Evolutionary conservation across 2,329 filamentous ascomycete species (phyloP).

Genomic region (Chaetomiaceae sp.): DNA sequence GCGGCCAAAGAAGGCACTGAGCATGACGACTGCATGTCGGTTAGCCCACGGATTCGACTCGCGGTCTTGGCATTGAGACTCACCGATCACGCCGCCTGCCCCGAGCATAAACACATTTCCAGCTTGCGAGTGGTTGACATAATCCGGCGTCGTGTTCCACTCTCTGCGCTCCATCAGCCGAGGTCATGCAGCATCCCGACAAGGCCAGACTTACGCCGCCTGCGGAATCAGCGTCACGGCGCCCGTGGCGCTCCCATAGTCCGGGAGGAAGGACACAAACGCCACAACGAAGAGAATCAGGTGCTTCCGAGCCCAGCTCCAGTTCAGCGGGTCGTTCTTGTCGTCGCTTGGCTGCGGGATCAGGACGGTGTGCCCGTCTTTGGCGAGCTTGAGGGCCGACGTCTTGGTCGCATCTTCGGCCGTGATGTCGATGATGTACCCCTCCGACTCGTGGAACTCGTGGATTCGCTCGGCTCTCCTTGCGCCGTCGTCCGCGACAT

Average conservation of each 20-base stretch:
- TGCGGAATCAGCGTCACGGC: conserved; percentile 42
- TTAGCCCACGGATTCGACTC: not conserved
- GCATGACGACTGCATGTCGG: conserved; percentile 32
- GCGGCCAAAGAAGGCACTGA: conserved; percentile 41
- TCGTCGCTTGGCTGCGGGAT: conserved; percentile 51
- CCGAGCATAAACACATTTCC: conserved; percentile 50
- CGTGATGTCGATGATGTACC: conserved; percentile 37
- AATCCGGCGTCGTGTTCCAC: conserved; percentile 45
- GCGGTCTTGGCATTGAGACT: conserved; percentile 6
- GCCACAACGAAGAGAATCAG: conserved; percentile 45
- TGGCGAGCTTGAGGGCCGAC: conserved; percentile 33
- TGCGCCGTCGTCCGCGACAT: not conserved
- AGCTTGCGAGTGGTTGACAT: conserved; percentile 48
- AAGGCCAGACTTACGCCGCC: conserved; percentile 32
- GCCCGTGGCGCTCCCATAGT: conserved; percentile 45
- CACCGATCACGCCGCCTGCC: conserved; percentile 38
- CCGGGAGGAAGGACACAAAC: conserved; percentile 43
- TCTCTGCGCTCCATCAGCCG: conserved; percentile 29
- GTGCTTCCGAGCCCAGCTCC: conserved; percentile 46
- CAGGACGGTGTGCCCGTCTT: conserved; percentile 42
- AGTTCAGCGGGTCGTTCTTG: conserved; percentile 51
- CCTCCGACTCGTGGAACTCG: conserved; percentile 34
- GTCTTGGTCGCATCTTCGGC: conserved; percentile 28
- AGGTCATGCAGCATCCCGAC: not conserved
- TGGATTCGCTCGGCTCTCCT: conserved; percentile 27